Conservation (phyloP, 352 stramenopile species). For the Phytophthora capsici region DNA sequence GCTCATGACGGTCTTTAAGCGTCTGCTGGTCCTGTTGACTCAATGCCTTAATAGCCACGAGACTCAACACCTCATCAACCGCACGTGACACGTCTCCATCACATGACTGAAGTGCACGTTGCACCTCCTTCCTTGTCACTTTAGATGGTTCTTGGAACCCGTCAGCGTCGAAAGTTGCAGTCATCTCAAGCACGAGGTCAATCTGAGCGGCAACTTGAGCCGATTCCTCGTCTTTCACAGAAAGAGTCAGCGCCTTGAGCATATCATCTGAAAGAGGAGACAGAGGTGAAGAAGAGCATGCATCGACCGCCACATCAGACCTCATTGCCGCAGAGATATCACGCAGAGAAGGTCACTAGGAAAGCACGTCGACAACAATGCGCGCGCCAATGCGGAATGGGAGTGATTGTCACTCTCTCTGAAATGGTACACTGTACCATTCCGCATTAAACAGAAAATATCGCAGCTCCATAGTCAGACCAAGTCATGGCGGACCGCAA, state of each 20-base stretch:
- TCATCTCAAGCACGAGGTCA: slow-evolving; percentile 63
- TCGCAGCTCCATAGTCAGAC: slow-evolving; percentile 16
- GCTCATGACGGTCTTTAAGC: slow-evolving; percentile 12
- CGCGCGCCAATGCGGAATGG: slow-evolving; percentile 6
- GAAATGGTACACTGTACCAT: no score
- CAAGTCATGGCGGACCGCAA: slow-evolving; percentile 39
- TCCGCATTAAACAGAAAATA: background rate
- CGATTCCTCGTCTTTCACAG: slow-evolving; percentile 1
- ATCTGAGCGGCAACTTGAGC: slow-evolving; percentile 29
- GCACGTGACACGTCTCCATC: slow-evolving; percentile 54
- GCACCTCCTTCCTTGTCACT: slow-evolving; percentile 50
- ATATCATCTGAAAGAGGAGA: slow-evolving; percentile 31
- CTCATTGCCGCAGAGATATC: slow-evolving; percentile 13
- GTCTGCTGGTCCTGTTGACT: slow-evolving; percentile 46
- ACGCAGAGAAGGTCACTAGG: slow-evolving; percentile 1
- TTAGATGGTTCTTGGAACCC: slow-evolving; percentile 43
- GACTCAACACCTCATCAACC: slow-evolving; percentile 69
- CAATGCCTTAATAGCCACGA: slow-evolving; percentile 54
- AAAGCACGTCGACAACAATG: slow-evolving; percentile 4
- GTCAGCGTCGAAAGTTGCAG: slow-evolving; percentile 42
- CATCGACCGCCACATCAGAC: background rate
- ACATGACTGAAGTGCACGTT: slow-evolving; percentile 36
- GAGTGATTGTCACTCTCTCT: no score
- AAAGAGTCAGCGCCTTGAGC: slow-evolving; percentile 4
- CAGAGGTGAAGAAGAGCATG: slow-evolving; percentile 4